Evolutionary conservation across 2,329 filamentous ascomycete species (phyloP), one percentile per base, ranked within the genome.

Genomic region (Cadophora malorum): DNA sequence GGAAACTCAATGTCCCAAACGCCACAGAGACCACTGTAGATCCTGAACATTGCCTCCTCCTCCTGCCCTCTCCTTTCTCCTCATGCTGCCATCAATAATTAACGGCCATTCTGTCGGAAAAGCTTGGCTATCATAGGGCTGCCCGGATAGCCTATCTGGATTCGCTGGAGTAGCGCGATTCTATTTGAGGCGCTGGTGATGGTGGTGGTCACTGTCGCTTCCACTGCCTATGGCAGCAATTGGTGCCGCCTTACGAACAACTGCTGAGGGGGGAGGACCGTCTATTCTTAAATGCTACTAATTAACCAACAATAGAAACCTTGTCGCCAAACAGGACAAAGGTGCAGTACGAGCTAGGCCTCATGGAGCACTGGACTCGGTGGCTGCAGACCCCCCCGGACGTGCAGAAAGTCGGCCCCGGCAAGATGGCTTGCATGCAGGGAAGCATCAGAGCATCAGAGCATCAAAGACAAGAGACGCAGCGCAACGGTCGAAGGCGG

Each of bases 251-350:
- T 69, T 73, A 71, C 66, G 69, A 69, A 33, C 28, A 21, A 49
- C 14, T 21, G 59, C 23, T 31, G 25, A 28, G 41, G 49, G 59
- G 21, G 21, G 19, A 59, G 21, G 23, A 25, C 64, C 45, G 50
- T 58, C 69, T 70, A 71, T 73, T 73, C 70, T 72, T 72, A 76
- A 75, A 67, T 72, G 45, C 61, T 52, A 63, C 63, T 74, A 76
- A 76, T 74, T 75, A 73, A 65, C 70, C 66, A 45, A 58, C 47
- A 69, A 66, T 70, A 50, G 52, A 33, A 33, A 19, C 41, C 35
- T 10, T 19, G 25, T 71, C 53, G 58, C 53, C 60, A 49, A 67
- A 31, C 49, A 53, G 60, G 60, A 64, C 45, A 16, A 58, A 53
- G 45, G 41, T 66, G 52, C 64, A 50, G 33, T 21, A 28, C 47